These are phyloP conservation scores for Lolium perenne DNA, from an alignment of 176 grass and related monocot genomes.

Conservation along the genomic window DNA sequence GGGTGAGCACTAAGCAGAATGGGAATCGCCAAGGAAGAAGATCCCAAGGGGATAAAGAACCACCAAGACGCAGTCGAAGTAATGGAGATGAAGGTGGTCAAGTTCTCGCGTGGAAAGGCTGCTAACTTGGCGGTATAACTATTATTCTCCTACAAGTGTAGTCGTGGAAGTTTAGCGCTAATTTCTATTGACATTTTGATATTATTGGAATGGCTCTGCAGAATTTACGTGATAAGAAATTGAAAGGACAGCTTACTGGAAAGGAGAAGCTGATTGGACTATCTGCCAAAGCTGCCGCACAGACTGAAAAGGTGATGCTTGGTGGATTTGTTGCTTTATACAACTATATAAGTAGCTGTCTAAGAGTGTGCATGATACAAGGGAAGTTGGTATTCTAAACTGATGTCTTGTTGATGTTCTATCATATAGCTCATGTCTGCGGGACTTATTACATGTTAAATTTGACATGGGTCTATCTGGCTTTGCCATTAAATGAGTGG, in stretches of 20 bases:
- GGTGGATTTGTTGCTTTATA: conserved; percentile 6
- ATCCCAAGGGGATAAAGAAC: neutral
- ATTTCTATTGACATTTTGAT: conserved; percentile 9
- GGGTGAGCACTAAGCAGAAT: neutral
- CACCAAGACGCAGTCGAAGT: conserved; percentile 50
- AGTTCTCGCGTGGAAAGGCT: conserved; percentile 70
- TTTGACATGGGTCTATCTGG: neutral
- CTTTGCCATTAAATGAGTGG: neutral
- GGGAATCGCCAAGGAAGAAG: neutral
- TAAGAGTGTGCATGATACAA: neutral
- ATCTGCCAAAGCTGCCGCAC: conserved; percentile 77
- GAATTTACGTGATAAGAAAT: conserved; percentile 65
- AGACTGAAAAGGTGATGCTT: conserved; percentile 67
- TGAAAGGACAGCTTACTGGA: conserved; percentile 70
- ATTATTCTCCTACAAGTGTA: neutral
- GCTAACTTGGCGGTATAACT: conserved; percentile 62
- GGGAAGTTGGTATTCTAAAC: conserved; percentile 15
- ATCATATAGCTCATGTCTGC: neutral
- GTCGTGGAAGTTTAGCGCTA: neutral
- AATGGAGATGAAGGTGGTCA: conserved; percentile 62
- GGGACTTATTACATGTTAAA: neutral
- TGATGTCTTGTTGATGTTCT: neutral
- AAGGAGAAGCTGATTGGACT: conserved; percentile 79
- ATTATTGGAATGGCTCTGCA: conserved; percentile 39
- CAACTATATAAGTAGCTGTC: neutral